Percentiles rank a stretch among this genome's conserved stretches.
phyloP scores from a whole-genome alignment of 805 yeast species.

The Hanseniaspora guilliermondii region DNA sequence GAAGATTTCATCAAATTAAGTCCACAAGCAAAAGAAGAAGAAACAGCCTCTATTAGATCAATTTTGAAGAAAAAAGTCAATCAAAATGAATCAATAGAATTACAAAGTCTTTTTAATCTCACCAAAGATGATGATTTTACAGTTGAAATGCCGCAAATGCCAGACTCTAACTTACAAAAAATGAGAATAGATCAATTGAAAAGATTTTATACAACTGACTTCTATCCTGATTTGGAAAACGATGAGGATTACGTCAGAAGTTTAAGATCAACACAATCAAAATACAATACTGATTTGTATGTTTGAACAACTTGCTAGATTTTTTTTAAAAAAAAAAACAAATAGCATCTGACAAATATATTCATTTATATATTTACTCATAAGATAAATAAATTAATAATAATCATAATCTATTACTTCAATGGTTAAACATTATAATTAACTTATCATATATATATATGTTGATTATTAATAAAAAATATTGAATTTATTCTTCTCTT shows the following conservation, averaged over 20 bases:
- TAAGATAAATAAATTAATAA: constrained; percentile 15
- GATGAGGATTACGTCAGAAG: constrained; percentile 18
- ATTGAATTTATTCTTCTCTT: too few species aligned
- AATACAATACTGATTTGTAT: background rate
- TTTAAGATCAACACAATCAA: constrained; percentile 18
- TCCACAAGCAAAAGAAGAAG: background rate
- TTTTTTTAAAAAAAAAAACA: background rate
- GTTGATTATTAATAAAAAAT: too few species aligned
- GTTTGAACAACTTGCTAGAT: background rate
- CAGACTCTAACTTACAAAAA: constrained; percentile 26
- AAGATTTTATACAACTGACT: constrained; percentile 26
- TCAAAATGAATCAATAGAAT: constrained; percentile 27
- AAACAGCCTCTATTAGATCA: constrained; percentile 21
- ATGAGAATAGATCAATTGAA: constrained; percentile 31
- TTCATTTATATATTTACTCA: background rate
- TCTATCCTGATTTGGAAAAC: constrained; percentile 17
- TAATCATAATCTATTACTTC: background rate
- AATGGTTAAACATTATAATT: too few species aligned
- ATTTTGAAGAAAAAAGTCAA: constrained; percentile 31
- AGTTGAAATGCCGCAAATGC: constrained; percentile 29
- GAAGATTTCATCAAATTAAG: background rate
- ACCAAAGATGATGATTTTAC: constrained; percentile 29
- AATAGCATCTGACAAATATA: background rate
- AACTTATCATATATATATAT: too few species aligned
- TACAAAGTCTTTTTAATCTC: constrained; percentile 18